Conservation (phyloP, 306 rosid species). For the Castanopsis chinensis region DNA sequence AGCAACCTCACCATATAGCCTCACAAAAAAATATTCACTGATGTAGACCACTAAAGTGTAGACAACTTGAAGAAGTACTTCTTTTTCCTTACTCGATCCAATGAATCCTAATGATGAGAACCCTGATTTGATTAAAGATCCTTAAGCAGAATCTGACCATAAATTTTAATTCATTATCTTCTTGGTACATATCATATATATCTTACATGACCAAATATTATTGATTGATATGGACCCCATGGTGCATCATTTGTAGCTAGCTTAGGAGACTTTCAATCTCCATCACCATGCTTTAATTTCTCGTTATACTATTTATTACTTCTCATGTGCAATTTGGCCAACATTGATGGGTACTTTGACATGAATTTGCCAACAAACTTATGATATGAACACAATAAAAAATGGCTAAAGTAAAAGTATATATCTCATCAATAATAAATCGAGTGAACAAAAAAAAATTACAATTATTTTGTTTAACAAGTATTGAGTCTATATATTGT, state of each 20-base stretch:
- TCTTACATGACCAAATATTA: conserved; percentile 26
- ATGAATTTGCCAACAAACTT: neutral
- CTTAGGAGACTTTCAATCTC: conserved; percentile 24
- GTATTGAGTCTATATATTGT: too few relatives aligned
- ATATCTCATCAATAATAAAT: too few relatives aligned
- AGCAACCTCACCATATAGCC: neutral
- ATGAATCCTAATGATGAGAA: conserved; percentile 24
- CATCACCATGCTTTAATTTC: conserved; percentile 11
- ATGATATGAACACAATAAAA: neutral
- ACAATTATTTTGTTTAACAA: too few relatives aligned
- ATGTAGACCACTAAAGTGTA: conserved; percentile 6
- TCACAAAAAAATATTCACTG: neutral
- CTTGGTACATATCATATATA: neutral
- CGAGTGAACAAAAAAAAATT: too few relatives aligned
- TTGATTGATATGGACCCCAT: conserved; percentile 27
- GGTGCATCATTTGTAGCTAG: conserved; percentile 24
- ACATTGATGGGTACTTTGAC: conserved; percentile 9
- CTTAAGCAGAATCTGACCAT: neutral
- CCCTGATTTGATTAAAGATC: conserved; percentile 28
- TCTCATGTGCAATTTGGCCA: neutral
- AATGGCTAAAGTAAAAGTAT: neutral
- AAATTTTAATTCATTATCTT: conserved; percentile 10
- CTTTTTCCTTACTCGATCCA: conserved; percentile 3
- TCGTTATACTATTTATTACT: conserved; percentile 12
- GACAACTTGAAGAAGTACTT: conserved; percentile 5